These are phyloP conservation scores for Phialocephala subalpina DNA, from an alignment of 2,329 filamentous ascomycete genomes.

Conservation along the genomic window DNA sequence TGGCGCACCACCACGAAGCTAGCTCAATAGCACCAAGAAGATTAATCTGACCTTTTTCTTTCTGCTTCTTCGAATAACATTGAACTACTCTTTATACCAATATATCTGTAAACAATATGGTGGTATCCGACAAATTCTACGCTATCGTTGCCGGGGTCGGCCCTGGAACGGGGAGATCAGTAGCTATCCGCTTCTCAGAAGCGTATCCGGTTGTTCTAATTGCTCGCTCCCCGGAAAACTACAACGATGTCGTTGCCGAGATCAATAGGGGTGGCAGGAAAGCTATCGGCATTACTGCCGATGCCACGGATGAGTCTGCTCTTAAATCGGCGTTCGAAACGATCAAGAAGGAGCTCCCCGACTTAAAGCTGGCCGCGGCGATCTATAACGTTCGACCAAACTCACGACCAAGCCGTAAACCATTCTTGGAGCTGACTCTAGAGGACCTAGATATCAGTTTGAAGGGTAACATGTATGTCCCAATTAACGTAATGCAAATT, in stretches of 20 bases:
- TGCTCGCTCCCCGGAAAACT: constrained; percentile 70
- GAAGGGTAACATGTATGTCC: constrained; percentile 29
- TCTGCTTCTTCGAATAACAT: neutral
- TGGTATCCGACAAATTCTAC: constrained; percentile 56
- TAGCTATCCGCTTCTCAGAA: constrained; percentile 64
- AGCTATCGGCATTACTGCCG: constrained; percentile 74
- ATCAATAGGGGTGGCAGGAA: constrained; percentile 71
- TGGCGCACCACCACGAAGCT: constrained; percentile 5
- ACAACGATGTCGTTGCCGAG: constrained; percentile 67
- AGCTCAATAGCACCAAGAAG: constrained; percentile 8
- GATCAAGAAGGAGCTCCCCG: constrained; percentile 59
- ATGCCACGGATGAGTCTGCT: constrained; percentile 59
- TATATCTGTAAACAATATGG: constrained; percentile 3
- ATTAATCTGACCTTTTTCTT: neutral
- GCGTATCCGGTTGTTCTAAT: constrained; percentile 76
- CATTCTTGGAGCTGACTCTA: constrained; percentile 60
- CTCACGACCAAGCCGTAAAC: constrained; percentile 53
- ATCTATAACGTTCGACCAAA: constrained; percentile 68
- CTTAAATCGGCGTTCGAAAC: constrained; percentile 65
- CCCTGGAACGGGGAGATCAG: constrained; percentile 62
- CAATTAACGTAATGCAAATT: constrained; percentile 8
- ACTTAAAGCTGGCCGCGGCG: constrained; percentile 64
- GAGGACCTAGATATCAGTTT: constrained; percentile 57
- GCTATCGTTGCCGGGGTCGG: constrained; percentile 75
- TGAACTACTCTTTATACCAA: neutral